Conservation (phyloP, 345 rosid genomes). For the Lepidium sativum region DNA sequence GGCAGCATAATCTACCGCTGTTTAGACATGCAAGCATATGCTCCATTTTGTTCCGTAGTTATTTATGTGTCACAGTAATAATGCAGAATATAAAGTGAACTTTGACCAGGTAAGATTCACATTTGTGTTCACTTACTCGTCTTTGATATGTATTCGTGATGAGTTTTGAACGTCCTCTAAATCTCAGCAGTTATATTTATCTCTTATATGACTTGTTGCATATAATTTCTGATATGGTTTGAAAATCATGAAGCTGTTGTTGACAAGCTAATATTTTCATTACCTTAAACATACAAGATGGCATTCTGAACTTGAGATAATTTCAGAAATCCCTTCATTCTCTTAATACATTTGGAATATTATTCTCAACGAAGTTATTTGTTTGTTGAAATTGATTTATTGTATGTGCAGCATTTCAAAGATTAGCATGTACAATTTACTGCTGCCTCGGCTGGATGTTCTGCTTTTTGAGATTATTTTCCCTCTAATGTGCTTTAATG, state of each 20-base stretch:
- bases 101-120: neutral
- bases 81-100: neutral
- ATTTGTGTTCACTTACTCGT: neutral
- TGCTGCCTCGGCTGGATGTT: constrained; percentile 80
- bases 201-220: neutral
- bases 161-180: neutral
- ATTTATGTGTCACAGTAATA: neutral
- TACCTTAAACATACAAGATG: neutral
- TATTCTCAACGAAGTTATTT: neutral
- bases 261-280: neutral
- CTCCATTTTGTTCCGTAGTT: neutral
- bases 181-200: neutral
- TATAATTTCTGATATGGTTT: neutral
- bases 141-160: neutral
- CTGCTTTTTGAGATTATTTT: constrained; percentile 96
- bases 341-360: neutral
- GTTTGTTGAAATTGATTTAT: neutral
- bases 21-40: neutral
- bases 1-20: neutral
- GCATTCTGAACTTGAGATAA: neutral
- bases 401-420: constrained; percentile 64
- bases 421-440: constrained; percentile 69
- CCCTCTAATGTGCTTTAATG: constrained; percentile 98
- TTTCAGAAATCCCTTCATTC: neutral
- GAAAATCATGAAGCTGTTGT: neutral